Conservation (phyloP, 768 basidiomycete genomes). For the Termitomyces heimii region DNA sequence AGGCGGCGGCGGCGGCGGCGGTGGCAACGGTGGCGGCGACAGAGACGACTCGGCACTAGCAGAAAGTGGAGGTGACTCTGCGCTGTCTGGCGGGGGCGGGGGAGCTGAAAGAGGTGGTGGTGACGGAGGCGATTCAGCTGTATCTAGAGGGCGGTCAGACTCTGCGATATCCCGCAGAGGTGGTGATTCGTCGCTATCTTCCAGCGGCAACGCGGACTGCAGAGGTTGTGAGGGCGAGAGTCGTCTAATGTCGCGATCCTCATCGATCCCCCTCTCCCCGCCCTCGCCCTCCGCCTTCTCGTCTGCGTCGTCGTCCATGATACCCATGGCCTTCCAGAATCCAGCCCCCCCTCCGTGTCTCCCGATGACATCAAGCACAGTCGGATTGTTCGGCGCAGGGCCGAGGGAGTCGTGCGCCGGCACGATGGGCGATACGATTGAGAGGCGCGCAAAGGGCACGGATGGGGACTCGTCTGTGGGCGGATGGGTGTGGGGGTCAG, state of each 20-base stretch:
- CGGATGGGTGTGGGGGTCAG: not conserved
- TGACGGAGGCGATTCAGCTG: too few relatives aligned
- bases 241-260: too few relatives aligned
- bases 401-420: not conserved
- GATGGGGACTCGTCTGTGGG: conserved; percentile 32
- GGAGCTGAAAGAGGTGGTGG: too few relatives aligned
- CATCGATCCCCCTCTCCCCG: too few relatives aligned
- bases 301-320: too few relatives aligned
- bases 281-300: not conserved
- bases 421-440: conserved; percentile 32
- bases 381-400: too few relatives aligned
- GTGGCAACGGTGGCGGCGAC: not conserved
- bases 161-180: too few relatives aligned
- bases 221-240: too few relatives aligned
- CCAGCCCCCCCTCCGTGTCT: not conserved
- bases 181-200: too few relatives aligned
- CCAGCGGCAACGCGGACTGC: too few relatives aligned
- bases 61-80: not conserved
- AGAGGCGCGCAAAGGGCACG: conserved; percentile 45
- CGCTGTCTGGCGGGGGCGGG: not conserved
- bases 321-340: conserved; percentile 2
- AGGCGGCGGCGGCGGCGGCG: not conserved
- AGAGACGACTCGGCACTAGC: not conserved
- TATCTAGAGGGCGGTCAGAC: too few relatives aligned
- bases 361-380: not conserved